Conservation (phyloP, 352 stramenopile genomes). For the Blastocystis sp. region DNA sequence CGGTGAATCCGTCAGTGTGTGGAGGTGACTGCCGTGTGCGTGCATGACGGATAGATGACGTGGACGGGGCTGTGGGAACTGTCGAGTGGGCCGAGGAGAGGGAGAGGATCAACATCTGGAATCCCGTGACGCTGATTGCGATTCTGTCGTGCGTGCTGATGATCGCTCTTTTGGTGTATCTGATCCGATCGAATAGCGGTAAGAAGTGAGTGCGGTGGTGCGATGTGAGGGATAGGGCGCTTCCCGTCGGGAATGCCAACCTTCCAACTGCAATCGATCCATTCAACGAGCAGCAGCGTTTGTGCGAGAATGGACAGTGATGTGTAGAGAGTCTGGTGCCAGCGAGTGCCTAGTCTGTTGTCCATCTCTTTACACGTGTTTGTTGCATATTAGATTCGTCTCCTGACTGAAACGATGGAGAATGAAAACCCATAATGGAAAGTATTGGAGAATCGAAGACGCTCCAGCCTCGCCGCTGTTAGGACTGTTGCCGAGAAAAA, state of each 20-base stretch:
- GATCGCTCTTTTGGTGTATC: slow-evolving; percentile 17
- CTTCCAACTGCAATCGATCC: neutral
- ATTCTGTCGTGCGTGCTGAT: neutral
- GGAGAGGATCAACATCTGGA: neutral
- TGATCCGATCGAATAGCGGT: neutral
- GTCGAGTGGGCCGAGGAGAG: slow-evolving; percentile 10
- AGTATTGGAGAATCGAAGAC: neutral
- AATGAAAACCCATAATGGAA: neutral
- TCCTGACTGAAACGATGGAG: neutral
- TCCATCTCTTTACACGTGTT: neutral
- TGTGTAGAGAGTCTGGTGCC: neutral
- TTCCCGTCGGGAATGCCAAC: neutral
- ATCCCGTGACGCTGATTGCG: slow-evolving; percentile 5
- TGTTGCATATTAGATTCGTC: neutral
- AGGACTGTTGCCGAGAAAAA: slow-evolving; percentile 35
- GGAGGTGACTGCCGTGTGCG: neutral
- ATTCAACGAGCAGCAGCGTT: slow-evolving; percentile 8
- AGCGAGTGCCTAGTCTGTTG: neutral
- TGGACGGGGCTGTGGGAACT: neutral
- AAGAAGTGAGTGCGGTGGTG: neutral
- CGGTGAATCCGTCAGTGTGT: slow-evolving; percentile 23
- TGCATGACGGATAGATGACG: neutral
- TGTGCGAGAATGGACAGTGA: neutral
- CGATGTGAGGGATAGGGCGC: neutral
- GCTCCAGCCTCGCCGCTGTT: neutral